A percentile compares a stretch with the other conserved stretches of the same genome.
Conservation (phyloP, 202 grass and related monocot species). For the Panicum virgatum region DNA sequence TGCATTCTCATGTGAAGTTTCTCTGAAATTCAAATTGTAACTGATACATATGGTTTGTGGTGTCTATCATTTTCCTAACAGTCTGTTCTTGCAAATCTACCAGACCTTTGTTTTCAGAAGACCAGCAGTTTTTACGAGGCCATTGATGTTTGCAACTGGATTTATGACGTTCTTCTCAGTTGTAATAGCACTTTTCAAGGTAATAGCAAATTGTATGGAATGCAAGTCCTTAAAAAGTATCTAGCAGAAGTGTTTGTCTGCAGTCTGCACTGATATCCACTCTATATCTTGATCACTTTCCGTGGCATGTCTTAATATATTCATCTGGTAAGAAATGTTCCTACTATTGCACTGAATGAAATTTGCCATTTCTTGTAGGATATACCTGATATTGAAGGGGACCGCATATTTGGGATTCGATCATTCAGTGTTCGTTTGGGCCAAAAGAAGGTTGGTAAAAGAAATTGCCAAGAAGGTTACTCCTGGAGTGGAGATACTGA, state of each 20-base stretch:
- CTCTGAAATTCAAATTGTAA: slow-evolving; percentile 1
- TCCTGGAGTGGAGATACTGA: slow-evolving; percentile 34
- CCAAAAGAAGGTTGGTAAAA: slow-evolving; percentile 71
- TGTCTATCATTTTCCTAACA: slow-evolving; percentile 20
- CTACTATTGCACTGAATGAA: slow-evolving; percentile 5
- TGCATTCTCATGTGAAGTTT: background rate
- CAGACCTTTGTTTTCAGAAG: slow-evolving; percentile 96
- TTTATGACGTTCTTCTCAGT: slow-evolving; percentile 99
- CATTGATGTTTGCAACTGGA: slow-evolving; percentile 88
- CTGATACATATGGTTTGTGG: too few species aligned
- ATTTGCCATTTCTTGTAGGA: slow-evolving; percentile 50
- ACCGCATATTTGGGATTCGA: slow-evolving; percentile 81
- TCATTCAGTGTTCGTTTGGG: slow-evolving; percentile 87
- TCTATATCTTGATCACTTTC: background rate
- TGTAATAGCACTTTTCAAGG: slow-evolving; percentile 99
- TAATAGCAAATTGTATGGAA: slow-evolving; percentile 24
- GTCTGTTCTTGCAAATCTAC: slow-evolving; percentile 32
- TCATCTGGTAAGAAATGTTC: background rate
- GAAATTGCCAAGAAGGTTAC: slow-evolving; percentile 12
- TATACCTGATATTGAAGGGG: slow-evolving; percentile 97
- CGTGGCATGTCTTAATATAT: background rate
- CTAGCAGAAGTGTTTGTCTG: background rate
- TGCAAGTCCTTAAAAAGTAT: background rate
- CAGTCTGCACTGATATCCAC: background rate
- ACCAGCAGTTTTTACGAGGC: slow-evolving; percentile 60